Conservation (phyloP, 371 early-diverging fungal genomes). For the Mucor racemosus region DNA sequence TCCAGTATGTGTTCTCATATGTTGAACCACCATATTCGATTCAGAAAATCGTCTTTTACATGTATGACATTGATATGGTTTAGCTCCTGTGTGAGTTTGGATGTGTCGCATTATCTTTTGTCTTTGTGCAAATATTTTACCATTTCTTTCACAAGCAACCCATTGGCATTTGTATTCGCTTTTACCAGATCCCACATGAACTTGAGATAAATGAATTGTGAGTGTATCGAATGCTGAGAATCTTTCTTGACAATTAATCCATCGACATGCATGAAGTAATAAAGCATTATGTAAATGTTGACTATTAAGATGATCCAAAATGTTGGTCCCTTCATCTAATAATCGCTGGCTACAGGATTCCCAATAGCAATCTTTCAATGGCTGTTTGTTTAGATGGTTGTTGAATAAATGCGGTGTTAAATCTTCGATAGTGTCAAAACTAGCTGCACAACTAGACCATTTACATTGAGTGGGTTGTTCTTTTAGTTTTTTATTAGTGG, state of each 20-base stretch:
- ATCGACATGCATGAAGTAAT: conserved; percentile 60
- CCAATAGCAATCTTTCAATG: conserved; percentile 75
- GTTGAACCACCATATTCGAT: conserved; percentile 80
- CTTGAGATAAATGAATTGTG: conserved; percentile 73
- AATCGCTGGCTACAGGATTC: conserved; percentile 67
- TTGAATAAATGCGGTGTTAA: conserved; percentile 82
- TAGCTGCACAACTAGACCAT: conserved; percentile 84
- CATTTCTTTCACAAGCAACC: conserved; percentile 72
- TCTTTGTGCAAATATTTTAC: conserved; percentile 73
- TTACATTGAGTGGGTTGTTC: conserved; percentile 49
- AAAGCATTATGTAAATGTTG: conserved; percentile 48
- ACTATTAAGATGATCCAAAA: conserved; percentile 67
- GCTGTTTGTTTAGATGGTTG: conserved; percentile 62
- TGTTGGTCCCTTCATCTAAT: conserved; percentile 27
- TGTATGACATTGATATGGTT: conserved; percentile 80
- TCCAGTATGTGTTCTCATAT: conserved; percentile 78
- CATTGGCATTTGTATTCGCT: conserved; percentile 83
- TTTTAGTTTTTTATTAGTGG: neutral
- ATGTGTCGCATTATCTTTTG: conserved; percentile 88
- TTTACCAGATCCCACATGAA: conserved; percentile 75
- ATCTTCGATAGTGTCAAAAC: conserved; percentile 74
- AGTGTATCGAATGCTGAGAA: conserved; percentile 71
- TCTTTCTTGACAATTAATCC: conserved; percentile 58
- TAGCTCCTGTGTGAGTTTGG: conserved; percentile 86
- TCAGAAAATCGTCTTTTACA: conserved; percentile 88